These are phyloP conservation scores for Elsinoe fawcettii DNA, from an alignment of 2,329 filamentous ascomycete genomes.

Conservation along the genomic window DNA sequence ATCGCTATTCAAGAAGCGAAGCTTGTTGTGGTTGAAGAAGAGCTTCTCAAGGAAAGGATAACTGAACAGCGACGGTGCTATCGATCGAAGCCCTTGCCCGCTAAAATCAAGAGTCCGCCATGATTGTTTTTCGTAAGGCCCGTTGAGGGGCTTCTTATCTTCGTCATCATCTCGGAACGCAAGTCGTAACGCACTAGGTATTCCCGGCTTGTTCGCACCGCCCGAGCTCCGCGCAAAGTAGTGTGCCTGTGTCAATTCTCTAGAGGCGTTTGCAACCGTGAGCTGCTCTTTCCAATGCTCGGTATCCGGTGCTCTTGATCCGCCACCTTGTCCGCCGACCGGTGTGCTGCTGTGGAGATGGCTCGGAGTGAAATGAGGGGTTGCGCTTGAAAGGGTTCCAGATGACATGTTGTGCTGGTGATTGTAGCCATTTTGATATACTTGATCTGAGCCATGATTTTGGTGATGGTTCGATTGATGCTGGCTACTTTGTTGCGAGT, in stretches of 20 bases:
- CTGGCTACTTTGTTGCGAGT: slow-evolving; percentile 50
- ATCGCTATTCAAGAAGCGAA: slow-evolving; percentile 67
- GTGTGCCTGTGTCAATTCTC: slow-evolving; percentile 60
- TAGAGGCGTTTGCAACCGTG: slow-evolving; percentile 66
- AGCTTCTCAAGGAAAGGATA: slow-evolving; percentile 88
- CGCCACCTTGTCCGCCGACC: slow-evolving; percentile 46
- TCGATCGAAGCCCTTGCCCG: slow-evolving; percentile 83
- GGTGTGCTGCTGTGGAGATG: slow-evolving; percentile 55
- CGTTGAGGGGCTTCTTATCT: slow-evolving; percentile 48
- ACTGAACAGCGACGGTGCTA: slow-evolving; percentile 71
- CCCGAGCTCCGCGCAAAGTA: slow-evolving; percentile 68
- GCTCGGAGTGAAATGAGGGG: slow-evolving; percentile 52
- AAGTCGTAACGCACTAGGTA: slow-evolving; percentile 42
- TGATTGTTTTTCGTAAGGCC: slow-evolving; percentile 62
- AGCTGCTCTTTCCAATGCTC: slow-evolving; percentile 86
- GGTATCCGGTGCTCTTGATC: slow-evolving; percentile 49
- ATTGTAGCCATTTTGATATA: slow-evolving; percentile 50
- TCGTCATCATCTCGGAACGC: slow-evolving; percentile 45
- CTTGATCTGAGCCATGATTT: slow-evolving; percentile 40
- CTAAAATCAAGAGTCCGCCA: slow-evolving; percentile 94
- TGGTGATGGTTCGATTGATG: slow-evolving; percentile 26
- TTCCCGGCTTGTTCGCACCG: slow-evolving; percentile 60
- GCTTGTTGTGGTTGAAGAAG: slow-evolving; percentile 88
- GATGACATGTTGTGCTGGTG: slow-evolving; percentile 55
- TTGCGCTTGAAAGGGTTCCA: slow-evolving; percentile 57